phyloP scores from a whole-genome alignment of 805 yeast genomes.

The Metschnikowia henanensis region DNA sequence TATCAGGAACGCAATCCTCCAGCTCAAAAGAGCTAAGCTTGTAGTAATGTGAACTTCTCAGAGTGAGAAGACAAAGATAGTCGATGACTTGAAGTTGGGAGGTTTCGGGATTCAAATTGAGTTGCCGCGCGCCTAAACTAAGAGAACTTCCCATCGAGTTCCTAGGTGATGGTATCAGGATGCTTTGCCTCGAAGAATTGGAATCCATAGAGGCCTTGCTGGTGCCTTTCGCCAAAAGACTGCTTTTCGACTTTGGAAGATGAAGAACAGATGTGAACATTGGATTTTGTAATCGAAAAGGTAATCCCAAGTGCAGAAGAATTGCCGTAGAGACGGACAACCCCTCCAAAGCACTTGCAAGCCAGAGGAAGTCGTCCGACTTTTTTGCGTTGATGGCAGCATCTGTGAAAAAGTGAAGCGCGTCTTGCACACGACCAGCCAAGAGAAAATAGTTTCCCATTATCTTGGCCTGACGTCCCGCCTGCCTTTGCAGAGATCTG shows the following conservation, averaged over 20 bases:
- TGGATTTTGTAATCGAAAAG: constrained; percentile 48
- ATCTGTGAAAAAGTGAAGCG: constrained; percentile 73
- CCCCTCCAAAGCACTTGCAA: constrained; percentile 85
- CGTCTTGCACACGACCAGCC: constrained; percentile 76
- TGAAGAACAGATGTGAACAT: constrained; percentile 35
- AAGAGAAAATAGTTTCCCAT: constrained; percentile 75
- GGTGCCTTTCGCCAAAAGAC: constrained; percentile 27
- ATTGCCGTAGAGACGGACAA: constrained; percentile 65
- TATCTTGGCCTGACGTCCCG: constrained; percentile 75
- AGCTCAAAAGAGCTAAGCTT: constrained; percentile 50
- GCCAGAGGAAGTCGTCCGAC: constrained; percentile 80
- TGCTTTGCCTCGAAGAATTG: constrained; percentile 12
- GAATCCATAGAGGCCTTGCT: constrained; percentile 49
- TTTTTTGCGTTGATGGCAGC: constrained; percentile 59
- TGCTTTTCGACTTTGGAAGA: constrained; percentile 27
- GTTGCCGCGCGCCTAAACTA: constrained; percentile 27
- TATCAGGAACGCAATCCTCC: constrained; percentile 80
- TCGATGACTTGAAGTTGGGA: constrained; percentile 32
- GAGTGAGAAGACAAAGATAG: constrained; percentile 29
- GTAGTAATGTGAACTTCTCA: constrained; percentile 30
- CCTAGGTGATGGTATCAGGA: constrained; percentile 30
- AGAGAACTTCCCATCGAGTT: constrained; percentile 29
- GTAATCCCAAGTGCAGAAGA: constrained; percentile 54
- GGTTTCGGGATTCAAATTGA: constrained; percentile 26
- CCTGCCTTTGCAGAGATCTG: constrained; percentile 45